These are phyloP conservation scores for Pythium periplocum DNA, from an alignment of 352 stramenopile species.

Conservation along the genomic window DNA sequence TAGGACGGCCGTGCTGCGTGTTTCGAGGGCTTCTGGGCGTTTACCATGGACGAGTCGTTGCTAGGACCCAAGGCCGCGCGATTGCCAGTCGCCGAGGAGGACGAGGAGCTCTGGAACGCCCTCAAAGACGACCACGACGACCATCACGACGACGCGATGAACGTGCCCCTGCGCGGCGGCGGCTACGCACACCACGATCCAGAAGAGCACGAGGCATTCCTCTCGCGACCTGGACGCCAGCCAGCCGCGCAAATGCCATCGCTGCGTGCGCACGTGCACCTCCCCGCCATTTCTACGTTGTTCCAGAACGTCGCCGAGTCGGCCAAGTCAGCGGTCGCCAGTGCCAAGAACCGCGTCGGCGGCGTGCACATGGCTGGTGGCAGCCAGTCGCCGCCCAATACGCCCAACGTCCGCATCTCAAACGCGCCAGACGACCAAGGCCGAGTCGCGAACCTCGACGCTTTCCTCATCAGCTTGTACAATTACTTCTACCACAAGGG, in stretches of 20 bases:
- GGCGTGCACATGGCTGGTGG: slow-evolving; percentile 6
- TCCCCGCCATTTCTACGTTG: slow-evolving; percentile 71
- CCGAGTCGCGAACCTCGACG: slow-evolving; percentile 83
- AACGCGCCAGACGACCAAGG: slow-evolving; percentile 63
- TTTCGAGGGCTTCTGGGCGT: background rate
- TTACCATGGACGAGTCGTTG: slow-evolving; percentile 65
- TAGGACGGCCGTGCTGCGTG: too few relatives aligned
- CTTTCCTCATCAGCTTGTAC: slow-evolving; percentile 92
- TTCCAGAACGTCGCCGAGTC: slow-evolving; percentile 66
- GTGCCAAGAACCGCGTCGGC: slow-evolving; percentile 1
- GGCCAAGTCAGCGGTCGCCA: slow-evolving; percentile 33
- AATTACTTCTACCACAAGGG: slow-evolving; percentile 94
- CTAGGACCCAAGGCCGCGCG: slow-evolving; percentile 23
- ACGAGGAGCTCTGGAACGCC: slow-evolving; percentile 80
- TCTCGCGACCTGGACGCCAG: background rate
- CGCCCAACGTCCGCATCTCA: slow-evolving; percentile 14
- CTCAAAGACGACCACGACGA: slow-evolving; percentile 42
- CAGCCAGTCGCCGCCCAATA: background rate
- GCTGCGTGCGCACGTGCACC: slow-evolving; percentile 60
- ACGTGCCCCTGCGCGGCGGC: background rate
- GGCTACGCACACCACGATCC: slow-evolving; percentile 1
- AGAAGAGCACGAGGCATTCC: slow-evolving; percentile 14
- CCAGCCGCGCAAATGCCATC: slow-evolving; percentile 39
- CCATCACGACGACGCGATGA: background rate
- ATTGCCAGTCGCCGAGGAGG: slow-evolving; percentile 36